Percentiles rank a stretch among this genome's conserved stretches.
phyloP scores from a whole-genome alignment of 371 early-diverging fungal genomes.

The Rhizomucor miehei region DNA sequence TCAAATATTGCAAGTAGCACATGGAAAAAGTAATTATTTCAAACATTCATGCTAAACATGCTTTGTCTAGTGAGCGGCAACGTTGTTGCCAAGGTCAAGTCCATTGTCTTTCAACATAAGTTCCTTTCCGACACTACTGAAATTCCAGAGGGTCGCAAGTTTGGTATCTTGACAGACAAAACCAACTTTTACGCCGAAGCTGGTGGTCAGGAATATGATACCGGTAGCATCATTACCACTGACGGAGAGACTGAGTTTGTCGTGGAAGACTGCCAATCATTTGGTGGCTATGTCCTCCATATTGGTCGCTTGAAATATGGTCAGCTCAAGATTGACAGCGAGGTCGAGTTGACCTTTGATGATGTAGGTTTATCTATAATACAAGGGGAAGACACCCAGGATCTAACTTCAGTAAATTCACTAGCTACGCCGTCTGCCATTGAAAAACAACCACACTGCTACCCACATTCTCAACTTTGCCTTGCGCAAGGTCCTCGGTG shows the following conservation, averaged over 20 bases:
- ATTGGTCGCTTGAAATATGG: slow-evolving; percentile 94
- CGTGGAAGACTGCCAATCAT: slow-evolving; percentile 96
- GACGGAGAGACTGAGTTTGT: slow-evolving; percentile 85
- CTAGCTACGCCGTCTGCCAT: slow-evolving; percentile 81
- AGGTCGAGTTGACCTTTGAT: slow-evolving; percentile 83
- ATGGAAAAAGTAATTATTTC: not conserved
- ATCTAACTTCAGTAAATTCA: no score
- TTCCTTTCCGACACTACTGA: slow-evolving; percentile 45
- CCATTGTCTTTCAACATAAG: slow-evolving; percentile 65
- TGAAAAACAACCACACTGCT: slow-evolving; percentile 97
- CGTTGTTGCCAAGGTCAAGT: slow-evolving; percentile 68
- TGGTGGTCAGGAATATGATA: slow-evolving; percentile 99
- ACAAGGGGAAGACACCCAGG: no score
- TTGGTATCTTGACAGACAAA: slow-evolving; percentile 93
- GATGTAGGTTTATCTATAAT: slow-evolving; percentile 41
- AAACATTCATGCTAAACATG: not conserved
- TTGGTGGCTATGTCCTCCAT: slow-evolving; percentile 96
- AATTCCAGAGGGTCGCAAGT: slow-evolving; percentile 53
- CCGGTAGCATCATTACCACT: slow-evolving; percentile 84
- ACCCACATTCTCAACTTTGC: slow-evolving; percentile 99
- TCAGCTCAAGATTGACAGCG: slow-evolving; percentile 60
- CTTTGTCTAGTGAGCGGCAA: slow-evolving; percentile 50
- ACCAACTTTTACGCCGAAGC: slow-evolving; percentile 99
- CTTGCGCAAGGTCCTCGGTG: slow-evolving; percentile 79
- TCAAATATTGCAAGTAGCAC: slow-evolving; percentile 72